These are phyloP conservation scores for Francoa sonchifolia DNA, from an alignment of 441 rosid genomes.

Conservation along the genomic window DNA sequence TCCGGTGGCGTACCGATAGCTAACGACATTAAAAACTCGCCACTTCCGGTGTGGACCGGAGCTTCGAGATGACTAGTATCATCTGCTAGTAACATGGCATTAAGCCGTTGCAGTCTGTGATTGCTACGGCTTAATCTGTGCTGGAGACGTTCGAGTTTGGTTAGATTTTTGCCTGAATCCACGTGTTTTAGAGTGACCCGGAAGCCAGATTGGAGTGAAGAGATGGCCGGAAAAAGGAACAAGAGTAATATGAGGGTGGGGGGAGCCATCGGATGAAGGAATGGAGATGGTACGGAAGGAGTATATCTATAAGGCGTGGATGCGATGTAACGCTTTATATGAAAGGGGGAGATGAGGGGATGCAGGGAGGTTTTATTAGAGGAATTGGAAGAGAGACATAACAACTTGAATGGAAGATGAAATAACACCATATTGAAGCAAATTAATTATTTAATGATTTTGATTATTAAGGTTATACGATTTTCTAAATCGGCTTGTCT, in stretches of 20 bases:
- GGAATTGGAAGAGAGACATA: slow-evolving; percentile 11
- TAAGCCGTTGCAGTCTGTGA: slow-evolving; percentile 47
- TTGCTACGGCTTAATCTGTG: slow-evolving; percentile 55
- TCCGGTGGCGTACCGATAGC: slow-evolving; percentile 62
- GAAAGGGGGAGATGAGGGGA: neutral
- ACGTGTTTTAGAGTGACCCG: slow-evolving; percentile 44
- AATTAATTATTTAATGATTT: neutral
- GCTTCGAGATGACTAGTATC: slow-evolving; percentile 24
- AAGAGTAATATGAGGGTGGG: neutral
- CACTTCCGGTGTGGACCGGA: slow-evolving; percentile 50
- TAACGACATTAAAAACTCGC: slow-evolving; percentile 74
- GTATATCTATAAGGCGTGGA: too few relatives aligned
- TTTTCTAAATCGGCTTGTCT: too few relatives aligned
- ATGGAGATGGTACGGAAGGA: too few relatives aligned
- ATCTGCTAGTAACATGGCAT: slow-evolving; percentile 26
- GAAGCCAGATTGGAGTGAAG: slow-evolving; percentile 29
- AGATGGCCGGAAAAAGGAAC: slow-evolving; percentile 8
- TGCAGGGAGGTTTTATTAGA: too few relatives aligned
- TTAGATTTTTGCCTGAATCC: slow-evolving; percentile 65
- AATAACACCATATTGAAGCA: slow-evolving; percentile 11
- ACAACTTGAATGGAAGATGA: slow-evolving; percentile 16
- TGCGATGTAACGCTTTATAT: too few relatives aligned
- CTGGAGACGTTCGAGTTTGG: slow-evolving; percentile 52
- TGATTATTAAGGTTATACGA: too few relatives aligned
- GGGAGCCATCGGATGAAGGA: slow-evolving; percentile 16